Evolutionary conservation across 73 alveolate species (phyloP), one percentile per base, ranked within the genome.

Genomic region (Paramecium tetraurelia): DNA sequence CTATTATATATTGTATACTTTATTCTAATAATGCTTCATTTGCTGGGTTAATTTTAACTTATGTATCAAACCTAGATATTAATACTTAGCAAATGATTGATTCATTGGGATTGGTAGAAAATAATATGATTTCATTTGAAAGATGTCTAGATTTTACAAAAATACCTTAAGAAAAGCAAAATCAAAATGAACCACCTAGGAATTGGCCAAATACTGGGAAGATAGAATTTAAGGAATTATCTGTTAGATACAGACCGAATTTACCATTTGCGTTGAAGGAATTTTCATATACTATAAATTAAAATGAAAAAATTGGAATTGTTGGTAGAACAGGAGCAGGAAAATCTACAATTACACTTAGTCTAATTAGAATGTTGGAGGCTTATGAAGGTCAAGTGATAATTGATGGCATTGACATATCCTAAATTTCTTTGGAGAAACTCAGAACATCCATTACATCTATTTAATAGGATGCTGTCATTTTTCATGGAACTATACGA

Each of bases 381-480:
- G 83, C 97, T 58, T 69, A 58, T 36, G 43, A 68, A 87, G 98
- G 98, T 5, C 38, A 92, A 75, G 97, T 97, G 24, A 48, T 53
- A 5, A 97, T 97, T 24, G 99, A 97, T 95, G 96, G 95, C 29
- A 94, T 92, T 21, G 98, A 97, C 92, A 97, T 96, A 2, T 58
- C 93, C 2, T 84, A 76, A 16, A 59, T 97, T 3, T 96, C 97
- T 16, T 70, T 98, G 21, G 84, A 93, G 33, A 59, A 75, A 35
- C 93, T 98, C 7, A 90, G 99, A 77, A 53, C 86, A 41, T 93
- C 86, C 29, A 95, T 98, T n/a, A 96, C 98, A 2, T 90, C 96
- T 9, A 96, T 98, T 12, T 99, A 98, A 7, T 96, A 98, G 94
- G 99, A 97, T 86, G 95, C 99, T 57, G 85, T 95, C 12, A 89